Conservation (phyloP, 179 eudicot species). For the Patellifolia procumbens region DNA sequence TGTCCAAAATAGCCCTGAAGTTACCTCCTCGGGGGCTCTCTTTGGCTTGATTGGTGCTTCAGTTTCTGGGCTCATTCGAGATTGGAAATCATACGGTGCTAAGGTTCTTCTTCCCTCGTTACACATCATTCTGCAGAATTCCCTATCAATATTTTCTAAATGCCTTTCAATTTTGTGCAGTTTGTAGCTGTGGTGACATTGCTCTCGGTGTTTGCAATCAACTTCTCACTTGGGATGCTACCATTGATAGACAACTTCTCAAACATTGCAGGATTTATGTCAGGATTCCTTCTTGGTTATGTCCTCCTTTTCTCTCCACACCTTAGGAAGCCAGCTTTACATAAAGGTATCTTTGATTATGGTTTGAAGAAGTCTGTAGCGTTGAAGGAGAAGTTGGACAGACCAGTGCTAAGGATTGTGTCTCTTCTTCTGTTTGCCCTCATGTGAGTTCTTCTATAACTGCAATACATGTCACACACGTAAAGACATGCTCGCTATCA, state of each 20-base stretch:
- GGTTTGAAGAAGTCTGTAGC: conserved; percentile 48
- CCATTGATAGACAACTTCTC: conserved; percentile 69
- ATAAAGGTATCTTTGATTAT: conserved; percentile 65
- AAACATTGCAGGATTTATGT: conserved; percentile 66
- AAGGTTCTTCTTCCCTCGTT: conserved; percentile 44
- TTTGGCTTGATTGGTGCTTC: conserved; percentile 78
- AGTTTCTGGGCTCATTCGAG: conserved; percentile 64
- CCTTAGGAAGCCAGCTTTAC: conserved; percentile 42
- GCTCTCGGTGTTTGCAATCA: conserved; percentile 41
- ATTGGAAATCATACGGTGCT: conserved; percentile 60
- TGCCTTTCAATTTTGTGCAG: conserved; percentile 39
- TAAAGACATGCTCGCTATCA: no score
- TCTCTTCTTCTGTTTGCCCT: conserved; percentile 51
- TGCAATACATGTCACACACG: no score
- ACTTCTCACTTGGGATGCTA: conserved; percentile 57
- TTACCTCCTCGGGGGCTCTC: conserved; percentile 72
- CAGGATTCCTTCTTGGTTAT: conserved; percentile 69
- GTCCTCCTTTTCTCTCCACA: conserved; percentile 61
- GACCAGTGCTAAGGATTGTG: conserved; percentile 53
- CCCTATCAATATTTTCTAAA: neutral
- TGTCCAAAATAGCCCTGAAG: conserved; percentile 58
- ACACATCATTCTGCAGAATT: neutral
- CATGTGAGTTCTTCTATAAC: conserved; percentile 47
- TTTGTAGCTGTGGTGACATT: conserved; percentile 42
- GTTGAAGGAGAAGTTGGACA: conserved; percentile 56